Conservation (phyloP, 1,139 yeast genomes). For the Kluyveromyces marxianus region DNA sequence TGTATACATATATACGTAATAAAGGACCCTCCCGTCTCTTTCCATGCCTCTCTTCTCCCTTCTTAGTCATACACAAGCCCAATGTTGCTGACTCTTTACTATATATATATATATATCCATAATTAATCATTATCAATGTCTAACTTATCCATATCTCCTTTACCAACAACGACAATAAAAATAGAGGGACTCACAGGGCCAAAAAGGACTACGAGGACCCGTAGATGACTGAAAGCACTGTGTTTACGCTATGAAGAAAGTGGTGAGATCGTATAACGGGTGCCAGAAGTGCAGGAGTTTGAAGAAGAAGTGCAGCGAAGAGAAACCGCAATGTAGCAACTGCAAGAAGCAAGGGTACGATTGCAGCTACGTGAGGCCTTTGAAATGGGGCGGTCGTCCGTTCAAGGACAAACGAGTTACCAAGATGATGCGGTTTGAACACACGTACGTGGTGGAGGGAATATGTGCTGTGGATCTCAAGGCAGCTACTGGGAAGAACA, state of each 20-base stretch:
- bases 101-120: not conserved
- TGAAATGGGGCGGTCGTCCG: slow-evolving; percentile 78
- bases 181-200: not conserved
- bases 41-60: not conserved
- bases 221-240: too few relatives aligned
- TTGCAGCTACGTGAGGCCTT: slow-evolving; percentile 60
- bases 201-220: too few relatives aligned
- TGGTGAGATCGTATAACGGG: slow-evolving; percentile 31
- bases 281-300: slow-evolving; percentile 64
- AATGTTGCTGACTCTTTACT: too few relatives aligned
- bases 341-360: slow-evolving; percentile 41
- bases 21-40: not conserved
- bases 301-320: slow-evolving; percentile 70
- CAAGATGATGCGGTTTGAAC: slow-evolving; percentile 6
- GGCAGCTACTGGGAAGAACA: not conserved
- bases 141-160: not conserved
- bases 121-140: too few relatives aligned
- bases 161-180: not conserved
- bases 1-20: not conserved
- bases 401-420: slow-evolving; percentile 21
- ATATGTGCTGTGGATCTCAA: slow-evolving; percentile 6
- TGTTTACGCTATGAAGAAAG: not conserved
- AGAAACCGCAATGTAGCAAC: slow-evolving; percentile 53
- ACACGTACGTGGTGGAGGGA: slow-evolving; percentile 11
- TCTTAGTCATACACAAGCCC: too few relatives aligned